A percentile compares a stretch with the other conserved stretches of the same genome.
Conservation (phyloP, 345 rosid species). For the Abelmoschus esculentus region DNA sequence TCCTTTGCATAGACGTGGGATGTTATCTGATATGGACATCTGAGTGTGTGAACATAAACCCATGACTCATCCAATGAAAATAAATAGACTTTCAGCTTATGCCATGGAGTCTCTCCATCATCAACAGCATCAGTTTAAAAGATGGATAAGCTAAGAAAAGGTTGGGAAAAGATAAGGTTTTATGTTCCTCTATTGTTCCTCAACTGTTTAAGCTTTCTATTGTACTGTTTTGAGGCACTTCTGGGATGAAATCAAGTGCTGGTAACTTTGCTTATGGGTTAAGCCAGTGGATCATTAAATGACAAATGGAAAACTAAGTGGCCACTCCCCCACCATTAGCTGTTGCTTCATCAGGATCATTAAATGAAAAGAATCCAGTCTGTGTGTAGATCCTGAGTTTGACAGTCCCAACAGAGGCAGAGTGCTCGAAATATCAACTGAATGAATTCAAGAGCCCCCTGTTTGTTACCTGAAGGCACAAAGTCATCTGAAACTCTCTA, state of each 20-base stretch:
- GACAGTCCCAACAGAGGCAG: too few species aligned
- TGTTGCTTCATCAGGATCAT: too few species aligned
- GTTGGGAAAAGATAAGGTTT: not conserved
- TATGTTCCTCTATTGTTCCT: not conserved
- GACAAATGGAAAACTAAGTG: constrained; percentile 1
- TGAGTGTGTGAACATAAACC: not conserved
- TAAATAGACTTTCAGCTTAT: not conserved
- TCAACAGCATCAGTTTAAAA: not conserved
- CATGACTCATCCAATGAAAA: not conserved
- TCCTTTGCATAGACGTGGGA: not conserved
- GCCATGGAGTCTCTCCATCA: not conserved
- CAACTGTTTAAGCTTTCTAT: not conserved
- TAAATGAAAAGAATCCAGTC: too few species aligned
- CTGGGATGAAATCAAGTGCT: not conserved
- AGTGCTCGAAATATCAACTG: too few species aligned
- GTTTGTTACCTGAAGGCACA: too few species aligned
- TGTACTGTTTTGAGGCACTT: not conserved
- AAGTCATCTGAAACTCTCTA: too few species aligned
- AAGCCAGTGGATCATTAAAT: not conserved
- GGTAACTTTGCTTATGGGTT: constrained; percentile 2
- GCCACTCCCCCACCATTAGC: too few species aligned
- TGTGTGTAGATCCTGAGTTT: too few species aligned
- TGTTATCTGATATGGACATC: not conserved
- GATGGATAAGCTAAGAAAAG: not conserved
- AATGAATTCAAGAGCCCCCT: too few species aligned